Evolutionary conservation across 768 basidiomycete species (phyloP).

Genomic region (Amanita rubescens): DNA sequence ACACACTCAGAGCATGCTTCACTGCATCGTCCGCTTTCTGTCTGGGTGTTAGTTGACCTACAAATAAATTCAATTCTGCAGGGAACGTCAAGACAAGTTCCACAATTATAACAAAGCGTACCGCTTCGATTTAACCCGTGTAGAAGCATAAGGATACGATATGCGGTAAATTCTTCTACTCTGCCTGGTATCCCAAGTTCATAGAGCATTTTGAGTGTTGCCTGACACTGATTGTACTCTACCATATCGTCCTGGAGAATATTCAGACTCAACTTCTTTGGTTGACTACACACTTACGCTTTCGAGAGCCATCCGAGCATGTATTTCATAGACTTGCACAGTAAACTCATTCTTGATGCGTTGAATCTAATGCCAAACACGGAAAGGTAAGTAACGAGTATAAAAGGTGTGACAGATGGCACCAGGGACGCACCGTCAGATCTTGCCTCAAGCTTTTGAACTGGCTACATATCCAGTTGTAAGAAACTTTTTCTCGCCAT

Average conservation of each 20-base stretch:
- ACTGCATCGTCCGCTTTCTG: constrained; percentile 81
- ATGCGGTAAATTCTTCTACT: constrained; percentile 94
- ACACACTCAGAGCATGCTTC: constrained; percentile 83
- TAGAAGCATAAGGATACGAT: constrained; percentile 92
- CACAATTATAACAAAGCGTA: constrained; percentile 29
- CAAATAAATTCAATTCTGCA: constrained; percentile 88
- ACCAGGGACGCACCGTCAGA: constrained; percentile 68
- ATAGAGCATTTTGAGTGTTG: constrained; percentile 82
- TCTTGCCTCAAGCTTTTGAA: constrained; percentile 98
- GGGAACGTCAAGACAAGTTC: constrained; percentile 1
- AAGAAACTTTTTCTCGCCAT: constrained; percentile 73
- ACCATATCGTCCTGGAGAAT: constrained; percentile 81
- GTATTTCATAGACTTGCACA: constrained; percentile 95
- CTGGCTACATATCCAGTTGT: constrained; percentile 94
- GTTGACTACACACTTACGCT: constrained; percentile 41
- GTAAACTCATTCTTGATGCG: constrained; percentile 99
- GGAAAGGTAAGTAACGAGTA: not conserved
- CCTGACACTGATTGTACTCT: constrained; percentile 98
- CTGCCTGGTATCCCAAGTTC: constrained; percentile 90
- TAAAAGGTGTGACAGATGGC: too few relatives aligned
- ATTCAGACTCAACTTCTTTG: constrained; percentile 10
- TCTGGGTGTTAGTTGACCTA: constrained; percentile 93
- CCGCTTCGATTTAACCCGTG: constrained; percentile 93
- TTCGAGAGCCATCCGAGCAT: constrained; percentile 95
- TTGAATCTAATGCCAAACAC: constrained; percentile 64